Conservation (phyloP, 1,284 basidiomycete species). For the Puccinia triticina region DNA sequence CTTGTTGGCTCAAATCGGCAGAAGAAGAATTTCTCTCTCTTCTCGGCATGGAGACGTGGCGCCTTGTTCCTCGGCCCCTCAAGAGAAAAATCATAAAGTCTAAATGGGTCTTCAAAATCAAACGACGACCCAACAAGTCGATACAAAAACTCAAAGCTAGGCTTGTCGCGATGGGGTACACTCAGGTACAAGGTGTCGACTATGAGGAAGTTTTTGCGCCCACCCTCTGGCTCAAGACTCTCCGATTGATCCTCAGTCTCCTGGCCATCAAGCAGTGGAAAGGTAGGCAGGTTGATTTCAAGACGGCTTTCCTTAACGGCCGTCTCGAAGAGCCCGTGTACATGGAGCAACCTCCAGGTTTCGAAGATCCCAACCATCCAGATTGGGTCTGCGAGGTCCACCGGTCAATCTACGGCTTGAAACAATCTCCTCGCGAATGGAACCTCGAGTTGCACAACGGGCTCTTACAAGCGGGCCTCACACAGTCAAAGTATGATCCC, state of each 20-base stretch:
- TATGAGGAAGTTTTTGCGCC: conserved; percentile 2
- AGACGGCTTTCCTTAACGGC: conserved; percentile 12
- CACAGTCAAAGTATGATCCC: background rate
- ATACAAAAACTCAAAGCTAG: background rate
- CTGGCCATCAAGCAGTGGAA: background rate
- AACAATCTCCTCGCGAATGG: conserved; percentile 6
- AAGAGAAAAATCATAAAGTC: background rate
- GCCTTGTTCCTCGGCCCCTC: too few species aligned
- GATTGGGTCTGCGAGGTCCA: background rate
- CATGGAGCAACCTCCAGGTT: background rate
- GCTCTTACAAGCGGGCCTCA: background rate
- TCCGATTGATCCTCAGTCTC: background rate
- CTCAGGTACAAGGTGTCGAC: background rate
- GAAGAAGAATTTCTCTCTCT: background rate
- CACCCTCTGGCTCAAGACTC: background rate
- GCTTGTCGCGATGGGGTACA: background rate
- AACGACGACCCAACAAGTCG: background rate
- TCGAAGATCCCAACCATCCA: background rate
- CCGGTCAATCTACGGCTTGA: background rate
- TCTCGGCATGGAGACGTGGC: background rate
- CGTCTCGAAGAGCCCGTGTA: background rate
- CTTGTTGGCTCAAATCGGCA: background rate
- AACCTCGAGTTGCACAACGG: background rate
- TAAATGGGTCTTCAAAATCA: background rate
- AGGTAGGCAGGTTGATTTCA: background rate